Percentiles rank a stretch among this genome's conserved stretches.
These are phyloP conservation scores for Albizia julibrissin DNA, from an alignment of 306 rosid species.

Conservation along the genomic window DNA sequence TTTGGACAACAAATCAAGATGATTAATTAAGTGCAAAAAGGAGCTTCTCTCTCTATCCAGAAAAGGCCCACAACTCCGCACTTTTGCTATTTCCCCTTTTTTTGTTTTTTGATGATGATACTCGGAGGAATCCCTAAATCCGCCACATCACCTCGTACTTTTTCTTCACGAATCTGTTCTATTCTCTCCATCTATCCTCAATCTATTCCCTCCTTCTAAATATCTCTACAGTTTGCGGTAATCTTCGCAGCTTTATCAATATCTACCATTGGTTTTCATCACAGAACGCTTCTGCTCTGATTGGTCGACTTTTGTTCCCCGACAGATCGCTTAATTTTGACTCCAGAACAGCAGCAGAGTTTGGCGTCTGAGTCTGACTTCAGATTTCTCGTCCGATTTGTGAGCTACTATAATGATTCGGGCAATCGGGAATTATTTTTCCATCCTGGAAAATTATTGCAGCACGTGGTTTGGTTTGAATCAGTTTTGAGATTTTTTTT, in stretches of 20 bases:
- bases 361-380: neutral
- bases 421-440: neutral
- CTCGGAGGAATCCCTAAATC: slow-evolving; percentile 47
- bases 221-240: slow-evolving; percentile 23
- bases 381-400: slow-evolving; percentile 7
- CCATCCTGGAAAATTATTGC: neutral
- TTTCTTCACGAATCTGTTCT: slow-evolving; percentile 30
- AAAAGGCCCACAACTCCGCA: slow-evolving; percentile 45
- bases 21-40: slow-evolving; percentile 6
- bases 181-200: slow-evolving; percentile 5
- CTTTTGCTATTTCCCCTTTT: slow-evolving; percentile 39
- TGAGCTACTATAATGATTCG: neutral
- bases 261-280: slow-evolving; percentile 31
- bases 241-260: slow-evolving; percentile 21
- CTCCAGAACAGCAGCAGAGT: neutral
- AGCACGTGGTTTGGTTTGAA: neutral
- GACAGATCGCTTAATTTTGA: neutral
- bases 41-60: slow-evolving; percentile 22
- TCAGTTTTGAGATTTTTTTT: neutral
- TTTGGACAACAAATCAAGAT: slow-evolving; percentile 35
- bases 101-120: neutral
- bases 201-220: neutral
- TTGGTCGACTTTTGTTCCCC: slow-evolving; percentile 7
- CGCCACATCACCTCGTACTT: slow-evolving; percentile 5
- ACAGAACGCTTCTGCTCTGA: slow-evolving; percentile 13